Conservation (phyloP, 352 stramenopile genomes). For the Globisporangium emineosum region DNA sequence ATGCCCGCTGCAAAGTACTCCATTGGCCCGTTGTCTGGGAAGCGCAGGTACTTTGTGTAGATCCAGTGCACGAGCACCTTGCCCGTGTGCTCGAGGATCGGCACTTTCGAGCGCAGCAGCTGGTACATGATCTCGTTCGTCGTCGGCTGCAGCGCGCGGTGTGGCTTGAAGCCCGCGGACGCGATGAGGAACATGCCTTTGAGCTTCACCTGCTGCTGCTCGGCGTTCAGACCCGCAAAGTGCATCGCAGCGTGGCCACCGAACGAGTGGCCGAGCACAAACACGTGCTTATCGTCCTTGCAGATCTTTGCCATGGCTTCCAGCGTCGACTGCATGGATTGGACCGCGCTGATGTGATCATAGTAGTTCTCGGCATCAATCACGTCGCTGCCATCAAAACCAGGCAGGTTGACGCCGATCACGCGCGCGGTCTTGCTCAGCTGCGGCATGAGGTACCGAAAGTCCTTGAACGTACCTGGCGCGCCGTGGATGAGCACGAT, state of each 20-base stretch:
- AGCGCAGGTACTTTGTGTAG: constrained; percentile 45
- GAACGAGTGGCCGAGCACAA: constrained; percentile 15
- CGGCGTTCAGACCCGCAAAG: constrained; percentile 36
- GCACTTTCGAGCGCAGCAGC: constrained; percentile 23
- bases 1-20: constrained; percentile 63
- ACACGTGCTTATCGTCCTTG: constrained; percentile 13
- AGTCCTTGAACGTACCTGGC: constrained; percentile 29
- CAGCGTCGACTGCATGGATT: constrained; percentile 33
- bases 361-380: constrained; percentile 42
- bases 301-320: constrained; percentile 40
- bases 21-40: constrained; percentile 33
- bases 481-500: constrained; percentile 32
- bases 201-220: constrained; percentile 30
- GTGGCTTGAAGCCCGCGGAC: constrained; percentile 43
- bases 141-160: constrained; percentile 32
- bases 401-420: constrained; percentile 57
- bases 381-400: constrained; percentile 44
- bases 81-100: constrained; percentile 6
- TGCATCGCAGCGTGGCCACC: constrained; percentile 34
- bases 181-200: constrained; percentile 50
- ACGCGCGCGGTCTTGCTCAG: constrained; percentile 42
- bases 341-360: constrained; percentile 36
- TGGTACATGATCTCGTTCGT: constrained; percentile 19
- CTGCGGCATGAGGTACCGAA: constrained; percentile 56
- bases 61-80: constrained; percentile 19